A percentile compares a stretch with the other conserved stretches of the same genome.
phyloP scores from a whole-genome alignment of 2,329 filamentous ascomycete species.

The Didymella pomorum region DNA sequence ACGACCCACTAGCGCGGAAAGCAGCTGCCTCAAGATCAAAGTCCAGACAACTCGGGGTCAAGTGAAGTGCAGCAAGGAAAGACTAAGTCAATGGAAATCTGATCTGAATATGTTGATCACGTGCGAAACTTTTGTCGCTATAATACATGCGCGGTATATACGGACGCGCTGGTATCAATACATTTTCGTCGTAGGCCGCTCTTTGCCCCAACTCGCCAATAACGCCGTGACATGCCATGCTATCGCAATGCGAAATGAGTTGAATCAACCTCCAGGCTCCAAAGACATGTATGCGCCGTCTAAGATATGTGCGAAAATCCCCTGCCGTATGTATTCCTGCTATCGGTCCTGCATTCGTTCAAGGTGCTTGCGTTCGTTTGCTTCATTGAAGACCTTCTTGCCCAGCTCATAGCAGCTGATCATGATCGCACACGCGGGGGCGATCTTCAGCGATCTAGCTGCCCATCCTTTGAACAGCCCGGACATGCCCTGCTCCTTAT shows the following conservation, averaged over 20 bases:
- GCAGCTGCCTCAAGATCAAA: background rate
- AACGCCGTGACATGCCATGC: slow-evolving; percentile 21
- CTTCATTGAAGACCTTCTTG: slow-evolving; percentile 81
- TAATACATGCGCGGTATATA: slow-evolving; percentile 20
- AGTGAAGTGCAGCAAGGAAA: too few species aligned
- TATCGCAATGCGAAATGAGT: slow-evolving; percentile 24
- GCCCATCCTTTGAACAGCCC: slow-evolving; percentile 94
- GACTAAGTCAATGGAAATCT: too few species aligned
- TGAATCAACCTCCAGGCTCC: slow-evolving; percentile 19
- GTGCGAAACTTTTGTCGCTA: slow-evolving; percentile 16
- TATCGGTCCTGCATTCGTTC: slow-evolving; percentile 21
- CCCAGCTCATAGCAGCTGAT: slow-evolving; percentile 97
- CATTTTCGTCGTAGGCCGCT: slow-evolving; percentile 19
- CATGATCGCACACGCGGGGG: slow-evolving; percentile 98
- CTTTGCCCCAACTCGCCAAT: slow-evolving; percentile 19
- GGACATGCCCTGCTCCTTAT: slow-evolving; percentile 78
- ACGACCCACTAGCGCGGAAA: slow-evolving; percentile 18
- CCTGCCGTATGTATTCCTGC: slow-evolving; percentile 1
- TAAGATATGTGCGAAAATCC: slow-evolving; percentile 12
- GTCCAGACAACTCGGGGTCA: too few species aligned
- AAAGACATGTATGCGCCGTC: slow-evolving; percentile 4
- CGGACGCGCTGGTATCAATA: slow-evolving; percentile 24
- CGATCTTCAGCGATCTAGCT: slow-evolving; percentile 90
- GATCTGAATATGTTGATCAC: slow-evolving; percentile 3
- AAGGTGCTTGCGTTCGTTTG: slow-evolving; percentile 67